These are phyloP conservation scores for Coniochaeta sp. DNA, from an alignment of 2,329 filamentous ascomycete species.

Conservation along the genomic window DNA sequence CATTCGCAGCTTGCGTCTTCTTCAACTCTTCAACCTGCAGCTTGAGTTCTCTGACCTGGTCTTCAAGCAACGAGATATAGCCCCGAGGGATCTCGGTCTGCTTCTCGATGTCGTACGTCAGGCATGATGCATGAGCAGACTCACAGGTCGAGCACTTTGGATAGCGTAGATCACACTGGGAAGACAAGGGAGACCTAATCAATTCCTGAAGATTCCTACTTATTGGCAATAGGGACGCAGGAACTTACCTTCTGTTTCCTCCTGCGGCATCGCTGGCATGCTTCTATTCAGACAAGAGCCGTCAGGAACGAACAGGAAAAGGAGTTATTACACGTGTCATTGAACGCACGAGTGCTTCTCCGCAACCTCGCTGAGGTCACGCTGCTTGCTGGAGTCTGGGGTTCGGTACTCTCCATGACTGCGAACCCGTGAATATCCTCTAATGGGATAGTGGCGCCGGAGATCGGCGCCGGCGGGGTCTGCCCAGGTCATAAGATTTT, in stretches of 20 bases:
- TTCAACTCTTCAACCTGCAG: constrained; percentile 7
- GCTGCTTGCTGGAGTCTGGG: background rate
- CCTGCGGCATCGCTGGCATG: constrained; percentile 11
- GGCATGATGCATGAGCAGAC: constrained; percentile 8
- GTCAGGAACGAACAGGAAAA: background rate
- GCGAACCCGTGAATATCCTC: background rate
- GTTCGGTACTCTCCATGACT: constrained; percentile 1
- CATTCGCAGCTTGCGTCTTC: constrained; percentile 6
- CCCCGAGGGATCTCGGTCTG: constrained; percentile 11
- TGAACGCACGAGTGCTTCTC: constrained; percentile 3
- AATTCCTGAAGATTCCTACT: background rate
- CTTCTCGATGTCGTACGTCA: constrained; percentile 13
- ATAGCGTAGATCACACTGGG: constrained; percentile 12
- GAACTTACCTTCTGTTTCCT: constrained; percentile 11
- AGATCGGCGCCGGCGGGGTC: background rate
- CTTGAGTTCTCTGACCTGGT: constrained; percentile 10
- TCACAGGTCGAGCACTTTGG: constrained; percentile 13
- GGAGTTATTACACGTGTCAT: background rate
- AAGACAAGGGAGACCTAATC: background rate
- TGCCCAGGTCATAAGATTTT: background rate
- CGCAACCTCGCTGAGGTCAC: background rate
- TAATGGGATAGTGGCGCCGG: background rate
- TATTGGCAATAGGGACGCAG: background rate
- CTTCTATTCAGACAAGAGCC: constrained; percentile 5
- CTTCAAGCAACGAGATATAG: constrained; percentile 13